phyloP scores from a whole-genome alignment of 495 filamentous ascomycete species.

The Parachaetomium inaequale region DNA sequence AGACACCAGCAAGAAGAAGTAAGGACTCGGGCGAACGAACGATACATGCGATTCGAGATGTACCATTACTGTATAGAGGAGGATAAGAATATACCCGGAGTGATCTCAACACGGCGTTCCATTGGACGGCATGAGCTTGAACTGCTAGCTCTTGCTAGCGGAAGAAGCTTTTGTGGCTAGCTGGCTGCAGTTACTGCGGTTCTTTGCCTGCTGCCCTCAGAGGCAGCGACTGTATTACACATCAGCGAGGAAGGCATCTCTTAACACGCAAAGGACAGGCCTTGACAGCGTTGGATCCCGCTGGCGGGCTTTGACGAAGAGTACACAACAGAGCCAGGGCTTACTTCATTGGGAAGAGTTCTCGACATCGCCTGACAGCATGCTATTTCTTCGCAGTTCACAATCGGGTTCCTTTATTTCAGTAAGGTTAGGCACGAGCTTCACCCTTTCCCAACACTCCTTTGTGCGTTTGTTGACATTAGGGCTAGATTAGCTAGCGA shows the following conservation, averaged over 20 bases:
- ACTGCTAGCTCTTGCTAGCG: not conserved
- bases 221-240: not conserved
- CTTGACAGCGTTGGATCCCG: too few species aligned
- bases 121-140: not conserved
- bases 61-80: constrained; percentile 26
- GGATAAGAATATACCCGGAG: constrained; percentile 27
- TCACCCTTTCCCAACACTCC: too few species aligned
- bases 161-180: not conserved
- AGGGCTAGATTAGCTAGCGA: too few species aligned
- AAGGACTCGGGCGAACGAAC: not conserved
- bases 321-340: too few species aligned
- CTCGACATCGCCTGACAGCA: too few species aligned
- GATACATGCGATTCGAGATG: constrained; percentile 1
- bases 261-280: too few species aligned
- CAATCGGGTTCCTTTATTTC: too few species aligned
- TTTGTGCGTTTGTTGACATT: too few species aligned
- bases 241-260: not conserved
- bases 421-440: too few species aligned
- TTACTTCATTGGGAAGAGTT: too few species aligned
- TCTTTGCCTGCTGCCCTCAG: not conserved
- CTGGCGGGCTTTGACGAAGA: too few species aligned
- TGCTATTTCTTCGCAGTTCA: too few species aligned
- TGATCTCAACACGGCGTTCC: not conserved
- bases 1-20: constrained; percentile 32
- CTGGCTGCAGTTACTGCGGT: not conserved